A percentile compares a stretch with the other conserved stretches of the same genome.
phyloP scores from a whole-genome alignment of 208 protist genomes.

The Wallacemonas sp. region DNA sequence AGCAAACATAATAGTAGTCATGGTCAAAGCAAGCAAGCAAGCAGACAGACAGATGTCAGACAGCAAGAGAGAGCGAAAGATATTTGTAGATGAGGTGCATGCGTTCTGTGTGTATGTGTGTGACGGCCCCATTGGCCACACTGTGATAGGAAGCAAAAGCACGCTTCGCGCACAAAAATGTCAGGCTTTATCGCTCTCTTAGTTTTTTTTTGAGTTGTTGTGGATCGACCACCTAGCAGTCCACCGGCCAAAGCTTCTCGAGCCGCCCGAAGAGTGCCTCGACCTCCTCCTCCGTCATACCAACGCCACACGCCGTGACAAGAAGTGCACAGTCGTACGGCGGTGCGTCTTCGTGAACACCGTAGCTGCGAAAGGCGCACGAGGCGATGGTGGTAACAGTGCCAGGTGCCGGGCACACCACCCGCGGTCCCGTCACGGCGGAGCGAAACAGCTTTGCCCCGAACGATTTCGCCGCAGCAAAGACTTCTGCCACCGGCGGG shows the following conservation, averaged over 20 bases:
- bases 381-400: slow-evolving; percentile 37
- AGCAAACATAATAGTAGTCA: slow-evolving; percentile 4
- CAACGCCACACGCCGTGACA: slow-evolving; percentile 68
- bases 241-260: slow-evolving; percentile 40
- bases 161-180: not conserved
- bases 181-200: not conserved
- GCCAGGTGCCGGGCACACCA: slow-evolving; percentile 40
- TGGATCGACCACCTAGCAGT: not conserved
- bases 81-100: not conserved
- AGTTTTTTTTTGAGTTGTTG: not conserved
- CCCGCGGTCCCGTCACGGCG: slow-evolving; percentile 68
- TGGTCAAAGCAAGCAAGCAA: not conserved
- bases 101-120: slow-evolving; percentile 10
- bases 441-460: slow-evolving; percentile 74
- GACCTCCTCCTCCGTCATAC: slow-evolving; percentile 49
- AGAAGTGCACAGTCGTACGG: slow-evolving; percentile 36
- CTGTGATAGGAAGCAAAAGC: not conserved
- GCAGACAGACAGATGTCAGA: slow-evolving; percentile 2
- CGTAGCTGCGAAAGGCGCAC: slow-evolving; percentile 55
- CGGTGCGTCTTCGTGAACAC: slow-evolving; percentile 45
- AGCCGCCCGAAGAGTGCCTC: slow-evolving; percentile 35
- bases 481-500: not conserved
- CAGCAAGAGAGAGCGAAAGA: not conserved
- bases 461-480: slow-evolving; percentile 31
- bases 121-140: not conserved